Base-by-base conservation (phyloP, 768 basidiomycete genomes). In the Naematelia encephala region DNA sequence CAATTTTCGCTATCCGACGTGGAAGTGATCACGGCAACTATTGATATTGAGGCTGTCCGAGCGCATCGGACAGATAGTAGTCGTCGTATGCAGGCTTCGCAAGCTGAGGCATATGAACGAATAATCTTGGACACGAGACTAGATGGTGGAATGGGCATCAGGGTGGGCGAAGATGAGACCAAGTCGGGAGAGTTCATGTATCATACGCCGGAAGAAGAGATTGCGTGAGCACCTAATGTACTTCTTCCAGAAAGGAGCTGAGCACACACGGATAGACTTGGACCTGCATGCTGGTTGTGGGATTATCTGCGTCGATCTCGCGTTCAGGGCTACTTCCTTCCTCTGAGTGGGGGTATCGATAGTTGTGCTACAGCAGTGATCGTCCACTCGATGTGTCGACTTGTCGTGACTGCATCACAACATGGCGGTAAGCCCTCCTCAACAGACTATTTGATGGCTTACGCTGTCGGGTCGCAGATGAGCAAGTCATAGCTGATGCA, bases 271-370 rank as follows among this genome's bases (percentile, higher is more conserved):
- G 47, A 25, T 62, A 97, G 94, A 1, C 80, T 98, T 1, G 96
- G 96, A 3, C 96, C 96, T 5, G 96, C 94, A 14, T 98, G 96
- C 73, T 99, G 96, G 96, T 81, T 99, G n/a, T 99, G 96, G 96
- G 96, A 99, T 74, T 99, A 98, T 72, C 84, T 99, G 27, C 84
- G 96, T 34, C 85, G 96, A 45, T 98, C 94, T 4, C 82, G 90
- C 8, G 91, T 88, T 0, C 89, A 91, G 64, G 96, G 96, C 2
- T 98, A 93, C 79, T 98, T 98, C 70, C 79, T 98, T 21, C 94
- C 96, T 0, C 82, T 99, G 13, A 92, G 90, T 57, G 94, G 96
- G 8, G 96, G 96, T 14, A 91, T 99, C 56, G 96, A 99, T 75
- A 92, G 90, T 67, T 99, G 96, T 70, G 91, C 96, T 1, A 99